Evolutionary conservation across 1,284 basidiomycete genomes (phyloP).

Genomic region (Salmacisia buchloeana): DNA sequence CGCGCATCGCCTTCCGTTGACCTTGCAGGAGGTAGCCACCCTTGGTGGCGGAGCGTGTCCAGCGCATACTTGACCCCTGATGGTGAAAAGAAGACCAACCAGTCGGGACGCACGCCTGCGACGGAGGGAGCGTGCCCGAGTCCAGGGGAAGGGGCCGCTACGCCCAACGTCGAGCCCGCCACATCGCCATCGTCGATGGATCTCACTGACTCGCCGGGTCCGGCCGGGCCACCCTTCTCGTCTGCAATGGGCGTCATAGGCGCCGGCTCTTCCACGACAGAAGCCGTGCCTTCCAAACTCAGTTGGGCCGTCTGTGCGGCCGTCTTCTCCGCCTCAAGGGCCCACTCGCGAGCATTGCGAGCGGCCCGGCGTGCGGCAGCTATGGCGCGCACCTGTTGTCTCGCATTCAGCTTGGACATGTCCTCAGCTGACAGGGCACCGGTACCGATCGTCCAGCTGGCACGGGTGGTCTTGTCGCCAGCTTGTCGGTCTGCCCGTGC

Average conservation of each 20-base stretch:
- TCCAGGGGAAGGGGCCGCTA: too few species aligned
- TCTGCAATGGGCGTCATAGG: too few species aligned
- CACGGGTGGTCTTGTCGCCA: background rate
- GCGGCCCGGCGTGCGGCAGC: background rate
- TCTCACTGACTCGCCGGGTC: too few species aligned
- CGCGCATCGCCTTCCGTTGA: too few species aligned
- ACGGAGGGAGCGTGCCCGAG: slow-evolving; percentile 10
- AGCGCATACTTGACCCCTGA: slow-evolving; percentile 43
- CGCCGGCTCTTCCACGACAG: background rate
- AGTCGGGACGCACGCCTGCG: slow-evolving; percentile 27
- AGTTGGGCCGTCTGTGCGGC: background rate
- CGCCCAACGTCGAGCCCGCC: background rate
- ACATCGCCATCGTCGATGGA: background rate
- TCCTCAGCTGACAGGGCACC: background rate
- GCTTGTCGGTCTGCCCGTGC: background rate
- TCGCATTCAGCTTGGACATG: background rate
- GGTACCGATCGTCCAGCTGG: background rate
- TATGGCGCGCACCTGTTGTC: background rate
- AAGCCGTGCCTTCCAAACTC: background rate
- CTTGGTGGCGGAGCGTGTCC: slow-evolving; percentile 27
- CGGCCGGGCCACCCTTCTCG: too few species aligned
- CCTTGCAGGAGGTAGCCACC: slow-evolving; percentile 35
- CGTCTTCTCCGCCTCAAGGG: background rate
- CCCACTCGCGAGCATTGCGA: background rate
- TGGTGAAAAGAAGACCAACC: slow-evolving; percentile 49